phyloP scores from a whole-genome alignment of 2,329 filamentous ascomycete species.

The Diaporthe capsici region DNA sequence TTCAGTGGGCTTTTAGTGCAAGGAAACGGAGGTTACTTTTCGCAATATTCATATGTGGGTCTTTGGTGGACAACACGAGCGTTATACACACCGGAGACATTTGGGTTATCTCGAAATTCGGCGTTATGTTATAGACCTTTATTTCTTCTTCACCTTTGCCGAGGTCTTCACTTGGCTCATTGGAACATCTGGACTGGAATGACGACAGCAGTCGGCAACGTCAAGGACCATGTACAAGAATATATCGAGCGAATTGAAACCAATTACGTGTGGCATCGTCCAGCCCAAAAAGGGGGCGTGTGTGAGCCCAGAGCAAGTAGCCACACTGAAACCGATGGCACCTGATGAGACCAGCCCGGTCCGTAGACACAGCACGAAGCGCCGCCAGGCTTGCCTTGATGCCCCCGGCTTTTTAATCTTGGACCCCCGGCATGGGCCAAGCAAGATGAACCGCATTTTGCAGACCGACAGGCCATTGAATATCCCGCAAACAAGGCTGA shows the following conservation, averaged over 20 bases:
- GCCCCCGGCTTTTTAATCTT: conserved; percentile 3
- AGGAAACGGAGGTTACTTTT: not conserved
- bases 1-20: not conserved
- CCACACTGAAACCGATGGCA: conserved; percentile 29
- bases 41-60: not conserved
- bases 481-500: conserved; percentile 7
- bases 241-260: not conserved
- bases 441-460: not conserved
- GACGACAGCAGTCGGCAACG: not conserved
- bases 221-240: not conserved
- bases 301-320: conserved; percentile 7
- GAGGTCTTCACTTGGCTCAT: not conserved
- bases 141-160: conserved; percentile 14
- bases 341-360: conserved; percentile 20
- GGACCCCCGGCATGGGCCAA: not conserved
- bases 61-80: conserved; percentile 1
- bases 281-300: conserved; percentile 4
- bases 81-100: conserved; percentile 3
- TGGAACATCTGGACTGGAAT: not conserved
- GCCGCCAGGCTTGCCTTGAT: not conserved
- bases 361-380: not conserved
- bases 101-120: not conserved
- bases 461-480: conserved; percentile 2
- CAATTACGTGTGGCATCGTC: not conserved
- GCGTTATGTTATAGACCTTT: conserved; percentile 14